Evolutionary conservation across 192 early-diverging fungal genomes (phyloP).

Genomic region (Mortierella claussenii): DNA sequence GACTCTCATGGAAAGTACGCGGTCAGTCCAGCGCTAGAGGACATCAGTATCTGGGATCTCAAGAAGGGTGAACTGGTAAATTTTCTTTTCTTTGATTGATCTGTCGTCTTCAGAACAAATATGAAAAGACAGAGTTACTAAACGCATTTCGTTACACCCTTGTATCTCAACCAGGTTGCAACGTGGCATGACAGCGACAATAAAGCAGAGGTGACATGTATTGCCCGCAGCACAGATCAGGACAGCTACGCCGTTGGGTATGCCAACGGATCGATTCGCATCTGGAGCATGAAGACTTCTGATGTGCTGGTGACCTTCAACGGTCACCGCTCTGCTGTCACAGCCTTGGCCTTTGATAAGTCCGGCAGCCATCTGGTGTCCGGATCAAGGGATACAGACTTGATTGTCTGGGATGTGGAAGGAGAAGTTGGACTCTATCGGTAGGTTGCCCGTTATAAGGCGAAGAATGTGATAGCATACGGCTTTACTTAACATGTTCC

Average conservation of each 20-base stretch:
- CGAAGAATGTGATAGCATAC: too few species aligned
- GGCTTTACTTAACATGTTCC: too few species aligned
- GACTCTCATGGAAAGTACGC: constrained; percentile 76
- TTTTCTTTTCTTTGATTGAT: background rate
- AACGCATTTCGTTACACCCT: background rate
- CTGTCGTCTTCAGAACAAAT: too few species aligned
- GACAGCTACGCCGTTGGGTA: constrained; percentile 92
- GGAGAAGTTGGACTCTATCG: constrained; percentile 87
- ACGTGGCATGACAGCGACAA: constrained; percentile 87
- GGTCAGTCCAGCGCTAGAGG: constrained; percentile 86
- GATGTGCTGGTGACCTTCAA: constrained; percentile 81
- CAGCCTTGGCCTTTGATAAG: constrained; percentile 84
- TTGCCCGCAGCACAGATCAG: constrained; percentile 74
- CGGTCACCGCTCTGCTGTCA: constrained; percentile 89
- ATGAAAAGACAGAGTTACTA: too few species aligned
- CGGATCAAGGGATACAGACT: constrained; percentile 92
- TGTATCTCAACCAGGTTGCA: constrained; percentile 51
- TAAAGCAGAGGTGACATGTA: constrained; percentile 87
- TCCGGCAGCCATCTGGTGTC: constrained; percentile 87
- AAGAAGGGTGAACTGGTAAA: constrained; percentile 79
- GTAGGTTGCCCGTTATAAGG: too few species aligned
- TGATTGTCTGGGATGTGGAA: constrained; percentile 96
- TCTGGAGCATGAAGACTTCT: constrained; percentile 76
- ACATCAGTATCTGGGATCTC: constrained; percentile 86
- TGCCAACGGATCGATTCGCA: constrained; percentile 89